A percentile compares a stretch with the other conserved stretches of the same genome.
phyloP scores from a whole-genome alignment of 2,329 filamentous ascomycete species.

The Cercospora berteroae region DNA sequence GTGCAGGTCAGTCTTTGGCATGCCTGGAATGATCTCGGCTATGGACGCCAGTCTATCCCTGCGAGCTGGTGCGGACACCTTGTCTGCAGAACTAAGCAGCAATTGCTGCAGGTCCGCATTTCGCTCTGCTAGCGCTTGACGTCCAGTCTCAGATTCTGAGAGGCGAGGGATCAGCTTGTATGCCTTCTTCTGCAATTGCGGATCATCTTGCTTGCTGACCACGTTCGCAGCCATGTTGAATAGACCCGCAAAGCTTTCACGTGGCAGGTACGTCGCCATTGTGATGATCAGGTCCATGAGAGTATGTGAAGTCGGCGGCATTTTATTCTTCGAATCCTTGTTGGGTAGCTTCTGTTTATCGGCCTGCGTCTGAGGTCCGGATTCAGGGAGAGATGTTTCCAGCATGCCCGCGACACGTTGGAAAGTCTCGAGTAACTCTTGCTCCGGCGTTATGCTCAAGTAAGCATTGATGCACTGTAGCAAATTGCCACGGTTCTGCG shows the following conservation, averaged over 20 bases:
- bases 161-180: constrained; percentile 96
- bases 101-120: constrained; percentile 78
- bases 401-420: constrained; percentile 82
- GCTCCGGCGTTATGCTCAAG: constrained; percentile 64
- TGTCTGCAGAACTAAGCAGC: constrained; percentile 74
- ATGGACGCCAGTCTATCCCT: constrained; percentile 84
- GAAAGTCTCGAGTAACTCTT: constrained; percentile 85
- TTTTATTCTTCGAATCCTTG: constrained; percentile 60
- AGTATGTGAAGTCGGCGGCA: constrained; percentile 91
- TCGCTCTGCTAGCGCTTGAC: constrained; percentile 71
- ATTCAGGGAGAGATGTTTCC: constrained; percentile 64
- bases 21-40: constrained; percentile 71
- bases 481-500: constrained; percentile 86
- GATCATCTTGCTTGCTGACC: constrained; percentile 76
- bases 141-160: constrained; percentile 74
- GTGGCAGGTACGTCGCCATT: constrained; percentile 87
- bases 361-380: constrained; percentile 61
- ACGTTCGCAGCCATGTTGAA: constrained; percentile 85
- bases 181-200: constrained; percentile 96
- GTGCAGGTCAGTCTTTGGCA: constrained; percentile 76
- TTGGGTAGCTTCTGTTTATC: constrained; percentile 56
- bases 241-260: constrained; percentile 77
- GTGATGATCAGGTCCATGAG: constrained; percentile 96
- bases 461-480: constrained; percentile 93
- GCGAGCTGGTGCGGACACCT: constrained; percentile 80